Evolutionary conservation across 352 stramenopile species (phyloP).

Genomic region (Phytophthora pistaciae): DNA sequence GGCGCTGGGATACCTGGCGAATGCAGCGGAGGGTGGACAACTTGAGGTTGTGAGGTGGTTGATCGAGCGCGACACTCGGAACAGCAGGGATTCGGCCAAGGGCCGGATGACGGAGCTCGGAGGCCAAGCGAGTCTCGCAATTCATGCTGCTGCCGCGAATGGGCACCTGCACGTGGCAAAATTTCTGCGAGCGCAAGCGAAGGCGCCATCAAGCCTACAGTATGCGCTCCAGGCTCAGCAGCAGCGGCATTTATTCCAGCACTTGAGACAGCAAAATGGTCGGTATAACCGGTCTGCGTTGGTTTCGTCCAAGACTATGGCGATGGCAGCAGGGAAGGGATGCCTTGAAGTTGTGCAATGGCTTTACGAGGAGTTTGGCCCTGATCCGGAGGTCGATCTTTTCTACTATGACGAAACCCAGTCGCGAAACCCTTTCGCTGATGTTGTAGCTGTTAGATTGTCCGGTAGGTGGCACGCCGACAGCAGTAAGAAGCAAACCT

Average conservation of each 20-base stretch:
- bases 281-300: background rate
- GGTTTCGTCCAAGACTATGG: background rate
- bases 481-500: too few species aligned
- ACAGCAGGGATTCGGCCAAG: background rate
- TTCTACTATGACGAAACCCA: background rate
- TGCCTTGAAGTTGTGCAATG: background rate
- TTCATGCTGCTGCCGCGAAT: background rate
- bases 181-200: background rate
- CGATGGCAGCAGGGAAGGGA: background rate
- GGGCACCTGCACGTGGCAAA: background rate
- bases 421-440: background rate
- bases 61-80: background rate
- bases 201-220: background rate
- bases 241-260: background rate
- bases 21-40: background rate
- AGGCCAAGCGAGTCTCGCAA: background rate
- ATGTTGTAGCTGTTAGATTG: background rate
- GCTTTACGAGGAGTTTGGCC: background rate
- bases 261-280: background rate
- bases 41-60: background rate
- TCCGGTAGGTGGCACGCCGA: too few species aligned
- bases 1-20: background rate
- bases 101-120: background rate
- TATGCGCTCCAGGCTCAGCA: background rate
- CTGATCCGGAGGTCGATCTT: background rate